Evolutionary conservation across 176 grass and related monocot genomes (phyloP).

Genomic region (Zea mays): DNA sequence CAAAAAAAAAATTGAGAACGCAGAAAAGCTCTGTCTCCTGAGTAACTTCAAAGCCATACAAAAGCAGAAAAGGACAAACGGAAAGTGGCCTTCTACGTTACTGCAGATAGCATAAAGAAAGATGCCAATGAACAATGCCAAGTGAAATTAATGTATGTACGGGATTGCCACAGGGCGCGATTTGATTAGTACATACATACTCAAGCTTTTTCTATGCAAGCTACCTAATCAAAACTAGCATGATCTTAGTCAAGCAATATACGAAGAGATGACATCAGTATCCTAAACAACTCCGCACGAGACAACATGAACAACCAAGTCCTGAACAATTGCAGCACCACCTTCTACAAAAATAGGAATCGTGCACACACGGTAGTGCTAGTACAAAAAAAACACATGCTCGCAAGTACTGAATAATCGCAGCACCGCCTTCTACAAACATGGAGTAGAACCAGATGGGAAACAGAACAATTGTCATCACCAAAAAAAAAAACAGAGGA

Average conservation of each 20-base stretch:
- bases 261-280: slow-evolving; percentile 17
- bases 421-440: neutral
- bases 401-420: neutral
- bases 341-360: neutral
- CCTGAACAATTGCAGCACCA: neutral
- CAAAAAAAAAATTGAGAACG: neutral
- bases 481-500: neutral
- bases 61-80: neutral
- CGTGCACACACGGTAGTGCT: neutral
- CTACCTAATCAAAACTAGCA: slow-evolving; percentile 7
- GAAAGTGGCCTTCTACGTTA: slow-evolving; percentile 36
- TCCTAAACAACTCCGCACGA: neutral
- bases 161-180: neutral
- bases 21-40: slow-evolving; percentile 17
- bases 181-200: neutral
- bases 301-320: neutral
- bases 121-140: slow-evolving; percentile 16
- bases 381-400: slow-evolving; percentile 11
- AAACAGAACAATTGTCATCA: neutral
- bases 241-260: slow-evolving; percentile 3
- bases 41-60: slow-evolving; percentile 25
- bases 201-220: neutral
- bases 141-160: slow-evolving; percentile 15
- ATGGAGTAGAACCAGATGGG: slow-evolving; percentile 9
- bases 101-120: slow-evolving; percentile 38